These are phyloP conservation scores for Baudoinia panamericana DNA, from an alignment of 495 filamentous ascomycete genomes.

Conservation along the genomic window DNA sequence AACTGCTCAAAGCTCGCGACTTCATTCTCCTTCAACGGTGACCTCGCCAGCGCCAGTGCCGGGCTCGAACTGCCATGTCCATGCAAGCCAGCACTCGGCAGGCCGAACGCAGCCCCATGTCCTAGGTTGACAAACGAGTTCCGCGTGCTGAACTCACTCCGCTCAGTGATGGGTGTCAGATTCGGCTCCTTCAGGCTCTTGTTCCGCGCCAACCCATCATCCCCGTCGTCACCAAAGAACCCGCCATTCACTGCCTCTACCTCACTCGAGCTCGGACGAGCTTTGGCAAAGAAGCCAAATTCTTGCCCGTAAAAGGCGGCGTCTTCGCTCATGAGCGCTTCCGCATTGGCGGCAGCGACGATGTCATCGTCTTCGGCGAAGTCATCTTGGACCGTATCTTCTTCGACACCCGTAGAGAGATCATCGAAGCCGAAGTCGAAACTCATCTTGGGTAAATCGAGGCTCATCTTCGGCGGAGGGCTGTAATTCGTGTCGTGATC, in stretches of 20 bases:
- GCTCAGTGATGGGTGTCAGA: slow-evolving; percentile 89
- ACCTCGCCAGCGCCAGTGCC: slow-evolving; percentile 51
- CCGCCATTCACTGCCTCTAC: slow-evolving; percentile 51
- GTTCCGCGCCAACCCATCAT: slow-evolving; percentile 49
- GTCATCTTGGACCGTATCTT: slow-evolving; percentile 43
- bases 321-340: slow-evolving; percentile 78
- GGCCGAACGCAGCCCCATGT: slow-evolving; percentile 2
- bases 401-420: not conserved
- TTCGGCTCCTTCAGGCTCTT: slow-evolving; percentile 71
- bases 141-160: slow-evolving; percentile 87
- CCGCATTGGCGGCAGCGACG: slow-evolving; percentile 88
- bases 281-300: slow-evolving; percentile 86
- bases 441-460: slow-evolving; percentile 21
- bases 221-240: slow-evolving; percentile 68
- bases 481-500: slow-evolving; percentile 4
- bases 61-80: slow-evolving; percentile 25
- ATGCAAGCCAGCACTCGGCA: slow-evolving; percentile 40
- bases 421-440: slow-evolving; percentile 27
- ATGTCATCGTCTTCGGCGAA: slow-evolving; percentile 71
- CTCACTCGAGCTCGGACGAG: slow-evolving; percentile 24
- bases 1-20: slow-evolving; percentile 60
- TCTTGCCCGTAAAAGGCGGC: slow-evolving; percentile 93
- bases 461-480: slow-evolving; percentile 14
- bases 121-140: slow-evolving; percentile 72
- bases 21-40: slow-evolving; percentile 57